Evolutionary conservation across 2,329 filamentous ascomycete species (phyloP), one percentile per base, ranked within the genome.

Genomic region (Neophaeococcomyces mojaviensis): DNA sequence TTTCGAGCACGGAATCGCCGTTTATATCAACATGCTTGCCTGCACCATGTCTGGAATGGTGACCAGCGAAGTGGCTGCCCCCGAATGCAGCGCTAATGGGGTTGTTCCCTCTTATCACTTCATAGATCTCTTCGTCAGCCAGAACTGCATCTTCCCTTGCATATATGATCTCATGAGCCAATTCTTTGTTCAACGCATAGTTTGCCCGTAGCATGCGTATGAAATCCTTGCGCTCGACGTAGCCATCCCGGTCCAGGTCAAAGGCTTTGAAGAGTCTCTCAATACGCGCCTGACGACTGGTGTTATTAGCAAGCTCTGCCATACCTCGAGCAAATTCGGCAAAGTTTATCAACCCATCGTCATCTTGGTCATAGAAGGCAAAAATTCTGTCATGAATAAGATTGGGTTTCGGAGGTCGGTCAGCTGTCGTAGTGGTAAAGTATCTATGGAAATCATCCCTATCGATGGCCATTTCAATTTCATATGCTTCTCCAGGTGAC

Each of bases 361-460:
- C 77, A 62, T 97, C 90, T 26, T 82, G 86, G 65, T 98, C 92
- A 64, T 96, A 98, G 64, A 96, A 96, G 41, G 86, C 80, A 66
- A 97, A 98, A 78, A 96, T 92, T 55, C 92, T 84, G 63, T 98
- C 90, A 60, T 94, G 92, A 49, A 98, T 86, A 12, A 95, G 77
- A 61, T 94, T 96, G 1, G 90, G 87, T 1, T 84, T 77, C 9
- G 84, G 80, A 46, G 88, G 82, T 26, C 83, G 78, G 48, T 81
- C 78, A n/a, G 84, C 84, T 12, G 84, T 86, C n/a, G 85, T 85
- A 3, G 88, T 87, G 6, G 94, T 82, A 49, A 97, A 81, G 56
- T 88, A 94, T 39, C 86, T 81, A 61, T 96, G 88, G 66, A 98
- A 98, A 0, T 88, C 94, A 64, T 84, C 85, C 50, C 88, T 81